Evolutionary conservation across 2,329 filamentous ascomycete species (phyloP).

Genomic region (Lecanicillium sp.): DNA sequence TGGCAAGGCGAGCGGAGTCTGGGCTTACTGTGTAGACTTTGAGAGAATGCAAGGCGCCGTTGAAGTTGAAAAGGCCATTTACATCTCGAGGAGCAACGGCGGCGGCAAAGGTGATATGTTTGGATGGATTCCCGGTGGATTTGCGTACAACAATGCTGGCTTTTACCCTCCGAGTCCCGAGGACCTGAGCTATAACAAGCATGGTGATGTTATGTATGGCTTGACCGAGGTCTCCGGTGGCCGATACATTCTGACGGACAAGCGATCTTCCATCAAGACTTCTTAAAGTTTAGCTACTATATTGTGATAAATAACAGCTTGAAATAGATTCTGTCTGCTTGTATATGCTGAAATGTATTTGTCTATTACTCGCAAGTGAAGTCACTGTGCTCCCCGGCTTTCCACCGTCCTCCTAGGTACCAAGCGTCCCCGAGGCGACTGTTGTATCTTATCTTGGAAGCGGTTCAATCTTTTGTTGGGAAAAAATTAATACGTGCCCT

Average conservation of each 20-base stretch:
- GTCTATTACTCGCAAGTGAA: too few relatives aligned
- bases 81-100: constrained; percentile 24
- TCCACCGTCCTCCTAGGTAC: too few relatives aligned
- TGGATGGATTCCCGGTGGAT: constrained; percentile 21
- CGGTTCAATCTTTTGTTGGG: too few relatives aligned
- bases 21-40: constrained; percentile 24
- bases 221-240: constrained; percentile 9
- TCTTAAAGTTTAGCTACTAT: too few relatives aligned
- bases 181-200: constrained; percentile 24
- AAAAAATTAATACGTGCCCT: too few relatives aligned
- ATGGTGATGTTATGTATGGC: constrained; percentile 12
- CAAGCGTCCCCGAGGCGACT: too few relatives aligned
- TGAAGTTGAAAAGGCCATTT: constrained; percentile 21
- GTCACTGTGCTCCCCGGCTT: too few relatives aligned
- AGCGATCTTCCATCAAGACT: too few relatives aligned
- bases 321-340: too few relatives aligned
- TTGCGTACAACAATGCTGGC: constrained; percentile 13
- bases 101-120: constrained; percentile 21
- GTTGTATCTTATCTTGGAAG: too few relatives aligned
- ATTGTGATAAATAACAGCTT: too few relatives aligned
- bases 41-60: constrained; percentile 25
- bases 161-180: constrained; percentile 21
- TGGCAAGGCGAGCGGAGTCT: constrained; percentile 12
- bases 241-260: constrained; percentile 4
- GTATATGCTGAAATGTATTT: too few relatives aligned